Percentiles rank a stretch among this genome's conserved stretches.
Conservation (phyloP, 768 basidiomycete species). For the Leccinum disarticulatum region DNA sequence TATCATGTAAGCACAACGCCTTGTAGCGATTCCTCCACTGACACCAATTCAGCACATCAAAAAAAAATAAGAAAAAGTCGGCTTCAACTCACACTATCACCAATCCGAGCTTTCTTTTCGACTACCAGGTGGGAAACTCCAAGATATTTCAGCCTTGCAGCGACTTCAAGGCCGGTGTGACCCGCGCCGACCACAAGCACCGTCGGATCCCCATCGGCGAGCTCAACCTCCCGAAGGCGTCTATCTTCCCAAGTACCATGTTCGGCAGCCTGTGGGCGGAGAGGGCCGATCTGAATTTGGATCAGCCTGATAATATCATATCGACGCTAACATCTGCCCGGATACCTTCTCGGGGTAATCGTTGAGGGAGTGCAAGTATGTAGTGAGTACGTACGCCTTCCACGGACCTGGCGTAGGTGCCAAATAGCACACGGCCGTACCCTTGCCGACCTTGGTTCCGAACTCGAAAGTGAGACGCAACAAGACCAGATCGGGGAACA, state of each 20-base stretch:
- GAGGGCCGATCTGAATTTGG: conserved; percentile 33
- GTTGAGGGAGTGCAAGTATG: conserved; percentile 58
- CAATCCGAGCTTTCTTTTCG: conserved; percentile 51
- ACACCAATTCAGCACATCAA: no score
- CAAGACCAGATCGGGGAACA: conserved; percentile 58
- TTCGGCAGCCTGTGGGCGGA: conserved; percentile 42
- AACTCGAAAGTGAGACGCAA: conserved; percentile 58
- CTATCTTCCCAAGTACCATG: conserved; percentile 57
- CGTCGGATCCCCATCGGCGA: conserved; percentile 49
- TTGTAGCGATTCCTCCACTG: conserved; percentile 61
- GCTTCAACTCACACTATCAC: conserved; percentile 39
- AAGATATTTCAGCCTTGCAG: conserved; percentile 63
- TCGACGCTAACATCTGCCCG: neutral
- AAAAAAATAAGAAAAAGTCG: neutral
- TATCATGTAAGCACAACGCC: conserved; percentile 53
- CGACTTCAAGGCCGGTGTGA: conserved; percentile 64
- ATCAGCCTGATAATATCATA: neutral
- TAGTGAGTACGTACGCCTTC: conserved; percentile 62
- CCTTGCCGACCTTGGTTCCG: conserved; percentile 46
- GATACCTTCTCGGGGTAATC: conserved; percentile 50
- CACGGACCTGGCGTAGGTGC: conserved; percentile 48
- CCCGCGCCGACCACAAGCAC: conserved; percentile 67
- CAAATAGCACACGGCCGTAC: conserved; percentile 54
- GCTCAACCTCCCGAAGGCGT: conserved; percentile 43
- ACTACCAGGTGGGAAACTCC: conserved; percentile 56